Conservation (phyloP, 2,329 filamentous ascomycete genomes). For the Microdochium bolleyi region DNA sequence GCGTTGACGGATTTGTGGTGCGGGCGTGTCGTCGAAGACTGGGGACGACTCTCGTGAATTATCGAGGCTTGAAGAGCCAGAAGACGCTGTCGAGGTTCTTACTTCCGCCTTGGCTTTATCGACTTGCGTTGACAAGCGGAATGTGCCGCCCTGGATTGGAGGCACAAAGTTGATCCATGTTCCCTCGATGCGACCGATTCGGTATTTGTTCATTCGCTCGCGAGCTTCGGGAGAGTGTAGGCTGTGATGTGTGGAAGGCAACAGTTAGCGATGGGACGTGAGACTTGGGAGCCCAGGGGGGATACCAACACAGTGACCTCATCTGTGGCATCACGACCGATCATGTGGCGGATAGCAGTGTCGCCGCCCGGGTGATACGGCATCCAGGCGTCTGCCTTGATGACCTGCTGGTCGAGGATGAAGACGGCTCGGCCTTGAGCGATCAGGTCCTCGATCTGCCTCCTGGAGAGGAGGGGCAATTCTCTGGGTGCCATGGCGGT, state of each 20-base stretch:
- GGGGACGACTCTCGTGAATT: constrained; percentile 46
- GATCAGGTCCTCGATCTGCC: constrained; percentile 74
- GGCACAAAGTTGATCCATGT: constrained; percentile 83
- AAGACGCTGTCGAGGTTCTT: constrained; percentile 13
- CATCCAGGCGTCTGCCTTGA: constrained; percentile 85
- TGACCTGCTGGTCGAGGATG: constrained; percentile 70
- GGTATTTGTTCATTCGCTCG: constrained; percentile 69
- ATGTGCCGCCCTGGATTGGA: constrained; percentile 83
- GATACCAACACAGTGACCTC: constrained; percentile 76
- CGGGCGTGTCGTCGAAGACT: constrained; percentile 34
- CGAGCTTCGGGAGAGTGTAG: constrained; percentile 76
- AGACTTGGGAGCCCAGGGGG: constrained; percentile 6
- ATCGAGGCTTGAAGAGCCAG: constrained; percentile 35
- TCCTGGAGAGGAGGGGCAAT: constrained; percentile 41
- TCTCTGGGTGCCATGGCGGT: not conserved
- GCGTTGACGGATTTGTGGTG: constrained; percentile 20
- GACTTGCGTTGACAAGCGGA: constrained; percentile 39
- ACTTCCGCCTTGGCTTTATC: constrained; percentile 19
- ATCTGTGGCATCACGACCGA: constrained; percentile 88
- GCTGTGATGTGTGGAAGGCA: constrained; percentile 33
- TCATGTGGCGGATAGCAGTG: constrained; percentile 86
- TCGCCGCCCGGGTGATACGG: constrained; percentile 88
- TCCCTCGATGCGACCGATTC: constrained; percentile 75
- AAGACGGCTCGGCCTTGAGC: constrained; percentile 73
- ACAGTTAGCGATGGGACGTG: constrained; percentile 1